Evolutionary conservation across 2,329 filamentous ascomycete species (phyloP).

Genomic region (Boeremia lycopersici): DNA sequence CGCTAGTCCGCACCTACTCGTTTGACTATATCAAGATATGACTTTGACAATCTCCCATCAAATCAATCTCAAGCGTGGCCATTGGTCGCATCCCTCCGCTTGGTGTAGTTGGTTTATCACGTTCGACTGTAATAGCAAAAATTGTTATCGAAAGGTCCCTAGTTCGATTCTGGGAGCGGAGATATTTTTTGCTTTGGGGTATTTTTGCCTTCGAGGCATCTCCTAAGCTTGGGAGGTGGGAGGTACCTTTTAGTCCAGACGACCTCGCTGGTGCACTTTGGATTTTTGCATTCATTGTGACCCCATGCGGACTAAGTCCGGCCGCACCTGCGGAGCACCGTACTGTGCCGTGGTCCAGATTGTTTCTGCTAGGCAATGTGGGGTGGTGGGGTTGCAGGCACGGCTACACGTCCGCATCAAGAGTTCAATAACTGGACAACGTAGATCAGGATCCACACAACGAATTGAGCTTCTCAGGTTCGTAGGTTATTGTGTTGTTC

Average conservation of each 20-base stretch:
- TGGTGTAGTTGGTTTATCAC: constrained; percentile 46
- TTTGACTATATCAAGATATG: too few species aligned
- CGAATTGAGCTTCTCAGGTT: not conserved
- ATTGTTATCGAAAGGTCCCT: constrained; percentile 44
- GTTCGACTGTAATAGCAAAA: constrained; percentile 43
- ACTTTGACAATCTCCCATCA: too few species aligned
- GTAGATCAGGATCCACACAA: not conserved
- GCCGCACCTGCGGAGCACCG: not conserved
- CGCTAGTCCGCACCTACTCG: too few species aligned
- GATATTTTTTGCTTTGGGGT: constrained; percentile 25
- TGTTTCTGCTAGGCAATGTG: constrained; percentile 15
- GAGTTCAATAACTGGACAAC: not conserved
- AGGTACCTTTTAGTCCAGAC: too few species aligned
- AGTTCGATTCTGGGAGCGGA: constrained; percentile 43
- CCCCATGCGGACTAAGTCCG: not conserved
- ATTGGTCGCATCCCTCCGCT: too few species aligned
- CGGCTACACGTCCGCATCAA: constrained; percentile 12
- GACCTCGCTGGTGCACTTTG: too few species aligned
- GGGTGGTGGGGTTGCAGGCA: constrained; percentile 14
- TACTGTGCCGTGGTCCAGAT: constrained; percentile 7
- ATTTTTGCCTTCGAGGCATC: too few species aligned
- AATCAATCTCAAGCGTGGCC: too few species aligned
- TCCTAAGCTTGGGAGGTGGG: too few species aligned
- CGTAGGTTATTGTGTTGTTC: not conserved
- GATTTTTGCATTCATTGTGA: too few species aligned